Evolutionary conservation across 2,329 filamentous ascomycete species (phyloP), one percentile per base, ranked within the genome.

Genomic region (Fonsecaea pugnacius): DNA sequence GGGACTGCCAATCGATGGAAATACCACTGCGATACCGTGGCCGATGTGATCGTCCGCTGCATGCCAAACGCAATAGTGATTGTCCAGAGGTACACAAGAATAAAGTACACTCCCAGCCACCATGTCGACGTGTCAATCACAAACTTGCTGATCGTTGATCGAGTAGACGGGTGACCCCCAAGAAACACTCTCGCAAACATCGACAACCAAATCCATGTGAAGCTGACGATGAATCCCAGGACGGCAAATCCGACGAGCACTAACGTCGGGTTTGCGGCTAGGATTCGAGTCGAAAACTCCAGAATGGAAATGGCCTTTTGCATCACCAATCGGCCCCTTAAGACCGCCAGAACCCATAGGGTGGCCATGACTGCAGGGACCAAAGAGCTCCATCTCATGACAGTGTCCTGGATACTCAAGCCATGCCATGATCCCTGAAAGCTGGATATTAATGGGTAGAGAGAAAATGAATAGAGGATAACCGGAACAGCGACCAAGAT

Each of bases 21-120:
- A 78, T 99, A 99, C 95, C 95, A 99, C 77, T 99, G 95, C 46
- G 92, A 96, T 27, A 98, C 94, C 0, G 94, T 96, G 10, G 95
- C 95, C 27, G 92, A 94, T 14, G 94, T 96, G 16, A 93, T 95
- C 24, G 91, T 89, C 64, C 95, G 89, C 76, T 99, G 94, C 24
- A 98, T 85, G 18, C 92, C 92, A 63, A 92, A 89, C 74, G 96
- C 88, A 63, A 98, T 87, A 2, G 91, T 90, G 48, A 97, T 82
- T 0, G 92, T 95, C 95, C 95, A 99, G 70, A 98, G 88, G 77
- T 97, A 98, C 81, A 97, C 90, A 64, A 98, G 80, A 70, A 97
- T 87, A 78, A 97, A 99, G 75, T 89, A 96, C 27, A 87, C 84
- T n/a, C 91, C 95, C 3, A 99, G 83, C 91, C 92, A 96, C 94